phyloP scores from a whole-genome alignment of 2,329 filamentous ascomycete genomes.

The Moelleriella libera region DNA sequence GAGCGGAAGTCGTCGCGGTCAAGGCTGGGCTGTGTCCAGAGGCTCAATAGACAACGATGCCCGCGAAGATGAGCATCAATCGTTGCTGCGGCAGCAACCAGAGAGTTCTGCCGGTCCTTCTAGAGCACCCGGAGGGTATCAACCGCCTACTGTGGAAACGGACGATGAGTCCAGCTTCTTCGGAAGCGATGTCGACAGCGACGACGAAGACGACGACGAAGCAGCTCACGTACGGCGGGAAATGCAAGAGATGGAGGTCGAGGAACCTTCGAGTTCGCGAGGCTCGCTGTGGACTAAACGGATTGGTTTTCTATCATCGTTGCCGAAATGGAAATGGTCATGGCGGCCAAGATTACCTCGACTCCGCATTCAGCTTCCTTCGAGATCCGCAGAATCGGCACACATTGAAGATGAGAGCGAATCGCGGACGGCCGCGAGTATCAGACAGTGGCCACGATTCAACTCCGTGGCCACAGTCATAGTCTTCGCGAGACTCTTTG shows the following conservation, averaged over 20 bases:
- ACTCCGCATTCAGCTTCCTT: slow-evolving; percentile 33
- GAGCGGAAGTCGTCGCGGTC: slow-evolving; percentile 17
- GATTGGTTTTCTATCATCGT: slow-evolving; percentile 35
- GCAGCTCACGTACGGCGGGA: slow-evolving; percentile 60
- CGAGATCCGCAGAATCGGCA: slow-evolving; percentile 14
- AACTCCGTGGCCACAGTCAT: slow-evolving; percentile 35
- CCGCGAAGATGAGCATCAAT: slow-evolving; percentile 63
- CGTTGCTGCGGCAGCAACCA: slow-evolving; percentile 48
- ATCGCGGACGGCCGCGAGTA: slow-evolving; percentile 8
- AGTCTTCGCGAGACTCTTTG: slow-evolving; percentile 59
- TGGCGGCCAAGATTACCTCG: slow-evolving; percentile 40
- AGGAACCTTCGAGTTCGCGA: slow-evolving; percentile 43
- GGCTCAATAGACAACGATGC: slow-evolving; percentile 37
- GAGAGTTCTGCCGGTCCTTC: slow-evolving; percentile 24
- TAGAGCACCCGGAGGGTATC: slow-evolving; percentile 46
- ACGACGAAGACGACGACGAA: slow-evolving; percentile 29
- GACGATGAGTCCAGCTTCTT: slow-evolving; percentile 52
- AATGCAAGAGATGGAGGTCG: slow-evolving; percentile 79
- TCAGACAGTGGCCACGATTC: slow-evolving; percentile 20
- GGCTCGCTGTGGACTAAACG: slow-evolving; percentile 39
- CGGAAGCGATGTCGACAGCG: slow-evolving; percentile 32
- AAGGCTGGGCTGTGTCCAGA: slow-evolving; percentile 15
- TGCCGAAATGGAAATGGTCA: slow-evolving; percentile 40
- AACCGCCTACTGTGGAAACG: slow-evolving; percentile 64
- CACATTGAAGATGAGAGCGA: slow-evolving; percentile 6